Conservation (phyloP, 139 green algal species). For the Chlorella sp. region DNA sequence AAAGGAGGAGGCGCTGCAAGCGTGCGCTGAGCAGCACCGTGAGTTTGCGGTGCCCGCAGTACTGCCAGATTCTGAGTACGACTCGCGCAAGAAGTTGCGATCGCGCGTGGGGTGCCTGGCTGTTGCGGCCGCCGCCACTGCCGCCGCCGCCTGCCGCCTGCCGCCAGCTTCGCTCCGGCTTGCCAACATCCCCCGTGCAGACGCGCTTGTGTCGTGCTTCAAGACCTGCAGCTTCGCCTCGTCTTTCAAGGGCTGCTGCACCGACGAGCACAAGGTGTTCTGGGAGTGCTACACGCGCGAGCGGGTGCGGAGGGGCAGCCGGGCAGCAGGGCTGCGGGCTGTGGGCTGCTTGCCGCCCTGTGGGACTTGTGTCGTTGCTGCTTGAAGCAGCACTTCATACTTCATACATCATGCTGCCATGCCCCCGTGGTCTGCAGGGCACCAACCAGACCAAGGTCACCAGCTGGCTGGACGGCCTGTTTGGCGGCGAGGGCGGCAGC, state of each 20-base stretch:
- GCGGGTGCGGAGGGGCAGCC: neutral
- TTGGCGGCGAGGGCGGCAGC: neutral
- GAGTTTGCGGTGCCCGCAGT: neutral
- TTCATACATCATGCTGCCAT: no score
- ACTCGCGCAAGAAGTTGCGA: neutral
- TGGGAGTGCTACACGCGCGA: slow-evolving; percentile 44
- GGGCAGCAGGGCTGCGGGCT: neutral
- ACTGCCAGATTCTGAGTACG: neutral
- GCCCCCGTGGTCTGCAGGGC: slow-evolving; percentile 4
- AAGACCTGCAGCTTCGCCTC: slow-evolving; percentile 21
- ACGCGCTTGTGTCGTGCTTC: slow-evolving; percentile 33
- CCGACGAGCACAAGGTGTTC: slow-evolving; percentile 35
- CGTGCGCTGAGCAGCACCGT: slow-evolving; percentile 28
- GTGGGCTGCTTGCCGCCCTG: neutral
- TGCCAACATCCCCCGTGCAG: neutral
- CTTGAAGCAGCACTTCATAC: neutral
- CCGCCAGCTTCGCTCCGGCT: neutral
- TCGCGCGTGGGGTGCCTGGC: neutral
- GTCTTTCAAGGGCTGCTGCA: slow-evolving; percentile 41
- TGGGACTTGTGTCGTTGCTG: neutral
- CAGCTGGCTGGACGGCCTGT: slow-evolving; percentile 24
- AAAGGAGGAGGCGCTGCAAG: slow-evolving; percentile 28
- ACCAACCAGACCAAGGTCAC: slow-evolving; percentile 36
- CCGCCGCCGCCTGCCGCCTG: neutral
- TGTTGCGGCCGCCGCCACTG: neutral